Percentiles rank a stretch among this genome's conserved stretches.
Evolutionary conservation across 306 rosid genomes (phyloP).

Genomic region (Prunus fruticosa): DNA sequence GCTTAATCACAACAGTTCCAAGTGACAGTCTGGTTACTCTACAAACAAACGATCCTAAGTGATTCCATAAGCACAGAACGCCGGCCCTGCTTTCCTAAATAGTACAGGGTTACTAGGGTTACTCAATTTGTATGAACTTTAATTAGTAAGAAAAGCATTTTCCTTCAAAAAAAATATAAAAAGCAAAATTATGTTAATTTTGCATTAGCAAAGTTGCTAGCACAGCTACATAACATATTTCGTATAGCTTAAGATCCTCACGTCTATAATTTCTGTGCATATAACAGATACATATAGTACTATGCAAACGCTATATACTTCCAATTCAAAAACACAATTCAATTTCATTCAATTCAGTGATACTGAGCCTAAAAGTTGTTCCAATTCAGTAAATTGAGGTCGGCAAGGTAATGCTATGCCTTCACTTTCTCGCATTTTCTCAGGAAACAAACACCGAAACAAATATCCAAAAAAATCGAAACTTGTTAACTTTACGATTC

Average conservation of each 20-base stretch:
- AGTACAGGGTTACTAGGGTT: not conserved
- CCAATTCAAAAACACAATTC: not conserved
- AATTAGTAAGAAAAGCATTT: not conserved
- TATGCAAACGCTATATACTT: not conserved
- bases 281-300: not conserved
- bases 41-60: no score
- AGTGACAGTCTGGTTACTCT: not conserved
- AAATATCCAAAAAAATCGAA: not conserved
- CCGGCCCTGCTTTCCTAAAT: not conserved
- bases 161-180: not conserved
- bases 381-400: no score
- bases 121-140: not conserved
- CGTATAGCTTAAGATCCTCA: not conserved
- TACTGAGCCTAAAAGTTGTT: not conserved
- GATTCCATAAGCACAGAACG: not conserved
- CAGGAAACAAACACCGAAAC: conserved; percentile 13
- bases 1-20: not conserved
- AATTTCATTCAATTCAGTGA: not conserved
- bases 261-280: not conserved
- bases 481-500: not conserved
- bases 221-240: not conserved
- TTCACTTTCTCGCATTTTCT: not conserved
- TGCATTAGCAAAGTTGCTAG: not conserved
- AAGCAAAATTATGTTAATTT: not conserved
- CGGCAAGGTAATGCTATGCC: not conserved